A percentile compares a stretch with the other conserved stretches of the same genome.
Evolutionary conservation across 2,329 filamentous ascomycete species (phyloP).

Genomic region (Aspergillus viridinutans): DNA sequence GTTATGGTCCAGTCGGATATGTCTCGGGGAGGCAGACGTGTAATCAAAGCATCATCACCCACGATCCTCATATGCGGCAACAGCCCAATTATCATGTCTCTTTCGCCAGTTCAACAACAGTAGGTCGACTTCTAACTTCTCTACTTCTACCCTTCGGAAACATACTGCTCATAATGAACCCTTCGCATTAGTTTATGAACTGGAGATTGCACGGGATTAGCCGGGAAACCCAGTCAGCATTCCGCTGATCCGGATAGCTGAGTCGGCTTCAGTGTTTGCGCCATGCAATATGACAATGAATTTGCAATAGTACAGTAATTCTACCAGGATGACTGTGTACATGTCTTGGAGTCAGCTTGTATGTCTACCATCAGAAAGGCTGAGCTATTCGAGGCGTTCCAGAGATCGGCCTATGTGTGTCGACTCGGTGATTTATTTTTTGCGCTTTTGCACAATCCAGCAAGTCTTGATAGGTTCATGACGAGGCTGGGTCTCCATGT

Average conservation of each 20-base stretch:
- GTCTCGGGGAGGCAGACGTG: not conserved
- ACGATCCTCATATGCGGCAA: not conserved
- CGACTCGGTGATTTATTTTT: too few relatives aligned
- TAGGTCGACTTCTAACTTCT: not conserved
- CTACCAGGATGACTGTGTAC: not conserved
- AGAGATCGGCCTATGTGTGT: too few relatives aligned
- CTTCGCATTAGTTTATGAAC: too few relatives aligned
- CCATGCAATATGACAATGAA: not conserved
- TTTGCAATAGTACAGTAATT: not conserved
- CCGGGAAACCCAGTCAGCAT: too few relatives aligned
- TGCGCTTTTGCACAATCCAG: not conserved
- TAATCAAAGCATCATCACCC: not conserved
- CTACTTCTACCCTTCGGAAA: not conserved
- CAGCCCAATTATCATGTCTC: not conserved
- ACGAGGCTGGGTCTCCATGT: not conserved
- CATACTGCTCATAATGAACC: not conserved
- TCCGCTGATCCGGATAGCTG: too few relatives aligned
- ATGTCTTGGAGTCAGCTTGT: not conserved
- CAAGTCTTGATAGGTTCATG: not conserved
- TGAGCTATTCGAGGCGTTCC: too few relatives aligned
- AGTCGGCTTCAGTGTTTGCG: not conserved
- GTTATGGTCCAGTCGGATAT: not conserved
- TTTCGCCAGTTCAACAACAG: not conserved
- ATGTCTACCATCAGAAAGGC: not conserved
- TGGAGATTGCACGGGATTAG: too few relatives aligned